Evolutionary conservation across 495 filamentous ascomycete species (phyloP).

Genomic region (Recurvomyces mirabilis): DNA sequence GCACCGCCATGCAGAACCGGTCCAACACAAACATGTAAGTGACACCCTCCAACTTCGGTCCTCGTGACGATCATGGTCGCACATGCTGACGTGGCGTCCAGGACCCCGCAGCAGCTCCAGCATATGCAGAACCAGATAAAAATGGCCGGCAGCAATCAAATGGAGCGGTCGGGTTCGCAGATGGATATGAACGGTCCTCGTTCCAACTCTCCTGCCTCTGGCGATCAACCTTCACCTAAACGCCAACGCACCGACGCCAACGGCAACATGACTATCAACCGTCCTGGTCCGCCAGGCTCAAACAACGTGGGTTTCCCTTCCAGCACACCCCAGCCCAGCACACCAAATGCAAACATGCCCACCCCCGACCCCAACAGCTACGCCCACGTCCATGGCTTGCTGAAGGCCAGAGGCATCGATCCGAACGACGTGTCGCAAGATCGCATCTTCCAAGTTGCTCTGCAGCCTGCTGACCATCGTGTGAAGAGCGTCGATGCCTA

Average conservation of each 20-base stretch:
- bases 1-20: slow-evolving; percentile 42
- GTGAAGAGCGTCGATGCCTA: slow-evolving; percentile 78
- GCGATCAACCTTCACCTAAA: slow-evolving; percentile 90
- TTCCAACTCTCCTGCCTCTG: slow-evolving; percentile 71
- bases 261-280: slow-evolving; percentile 59
- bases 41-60: too few relatives aligned
- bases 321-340: slow-evolving; percentile 21
- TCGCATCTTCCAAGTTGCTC: slow-evolving; percentile 61
- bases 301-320: slow-evolving; percentile 47
- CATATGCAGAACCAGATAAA: slow-evolving; percentile 51
- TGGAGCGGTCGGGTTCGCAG: slow-evolving; percentile 76
- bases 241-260: slow-evolving; percentile 77
- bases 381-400: slow-evolving; percentile 39
- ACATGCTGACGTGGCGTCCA: slow-evolving; percentile 5
- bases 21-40: slow-evolving; percentile 51
- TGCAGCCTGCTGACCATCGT: slow-evolving; percentile 47
- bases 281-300: slow-evolving; percentile 13
- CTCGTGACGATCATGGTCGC: neutral
- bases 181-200: slow-evolving; percentile 72
- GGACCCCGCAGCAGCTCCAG: slow-evolving; percentile 21
- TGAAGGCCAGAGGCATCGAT: slow-evolving; percentile 68
- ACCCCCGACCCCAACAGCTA: neutral
- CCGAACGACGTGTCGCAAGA: slow-evolving; percentile 59
- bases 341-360: neutral
- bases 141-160: slow-evolving; percentile 60